Percentiles rank a stretch among this genome's conserved stretches.
Conservation (phyloP, 106 monocot species). For the Posidonia australis region DNA sequence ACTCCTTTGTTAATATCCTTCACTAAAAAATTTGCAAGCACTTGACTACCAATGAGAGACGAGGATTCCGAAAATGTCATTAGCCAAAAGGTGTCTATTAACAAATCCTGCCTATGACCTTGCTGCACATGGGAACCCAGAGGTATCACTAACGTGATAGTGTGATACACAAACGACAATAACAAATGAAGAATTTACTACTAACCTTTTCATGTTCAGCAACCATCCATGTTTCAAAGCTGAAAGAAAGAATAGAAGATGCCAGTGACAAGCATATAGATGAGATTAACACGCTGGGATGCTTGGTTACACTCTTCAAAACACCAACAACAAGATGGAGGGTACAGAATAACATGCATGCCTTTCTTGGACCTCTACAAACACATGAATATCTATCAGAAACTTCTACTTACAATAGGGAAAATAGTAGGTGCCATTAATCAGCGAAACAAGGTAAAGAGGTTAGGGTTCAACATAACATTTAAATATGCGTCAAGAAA, state of each 20-base stretch:
- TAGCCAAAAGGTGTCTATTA: constrained; percentile 81
- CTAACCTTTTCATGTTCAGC: constrained; percentile 86
- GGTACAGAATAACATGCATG: constrained; percentile 58
- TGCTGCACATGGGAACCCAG: constrained; percentile 45
- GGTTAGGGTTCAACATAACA: no score
- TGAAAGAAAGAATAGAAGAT: constrained; percentile 63
- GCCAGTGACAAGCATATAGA: constrained; percentile 49
- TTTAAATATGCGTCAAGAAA: no score
- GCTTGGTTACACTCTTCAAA: constrained; percentile 40
- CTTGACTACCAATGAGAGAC: constrained; percentile 79
- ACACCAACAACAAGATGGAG: constrained; percentile 60
- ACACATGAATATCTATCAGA: constrained; percentile 1
- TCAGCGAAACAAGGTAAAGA: no score
- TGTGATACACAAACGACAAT: no score
- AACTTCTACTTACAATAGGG: neutral
- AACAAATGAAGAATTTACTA: neutral
- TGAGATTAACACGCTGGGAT: constrained; percentile 46
- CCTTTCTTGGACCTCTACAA: constrained; percentile 61
- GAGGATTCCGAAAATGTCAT: constrained; percentile 79
- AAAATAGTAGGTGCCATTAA: no score
- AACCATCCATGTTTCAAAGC: constrained; percentile 92
- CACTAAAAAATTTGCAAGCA: constrained; percentile 51
- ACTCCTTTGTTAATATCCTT: constrained; percentile 51
- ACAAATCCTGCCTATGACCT: constrained; percentile 59
- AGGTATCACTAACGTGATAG: neutral